Evolutionary conservation across 2,329 filamentous ascomycete species (phyloP), one percentile per base, ranked within the genome.

Genomic region (Hirsutella minnesotensis): DNA sequence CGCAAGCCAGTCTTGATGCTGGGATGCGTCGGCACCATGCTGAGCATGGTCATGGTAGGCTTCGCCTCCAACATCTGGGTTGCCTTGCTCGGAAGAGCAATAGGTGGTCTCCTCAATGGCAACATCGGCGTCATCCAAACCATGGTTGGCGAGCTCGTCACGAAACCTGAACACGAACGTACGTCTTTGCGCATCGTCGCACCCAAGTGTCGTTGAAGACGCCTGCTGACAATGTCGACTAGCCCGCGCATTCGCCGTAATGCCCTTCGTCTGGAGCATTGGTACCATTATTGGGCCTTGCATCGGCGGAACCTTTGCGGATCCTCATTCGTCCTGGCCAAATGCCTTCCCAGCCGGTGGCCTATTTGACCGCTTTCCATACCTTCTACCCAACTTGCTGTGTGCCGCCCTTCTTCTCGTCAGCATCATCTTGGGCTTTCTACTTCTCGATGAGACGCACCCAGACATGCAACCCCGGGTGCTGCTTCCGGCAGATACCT

Each of bases 221-320:
- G 5, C 29, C 27, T 40, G 47, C 54, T 55, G 40, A 53, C 39
- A 38, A 29, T 4, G 47, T 15, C 13, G 3, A 5, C 34, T 53
- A 86, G 83, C 87, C 45, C 79, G 83, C 47, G 89, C 89, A 22
- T 95, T 89, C 60, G 80, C 87, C 3, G 77, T 95, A 37, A 94
- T 95, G 86, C 89, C 89, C 1, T 95, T 95, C 56, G 83, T 95
- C 8, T 95, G 89, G 88, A 83, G 77, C 38, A 81, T 95, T 41
- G 89, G 89, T 20, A 94, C 86, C 9, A 94, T 95, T 49, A 72
- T 94, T 42, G 89, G 89, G 0, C 85, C 89, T 48, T 85, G 83
- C 5, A 87, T 95, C 50, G 90, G 90, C 46, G 90, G 90, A 29
- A 77, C 83, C 43, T 87, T 95, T 58, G 84, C 88, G 46, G 80